Evolutionary conservation across 1,284 basidiomycete genomes (phyloP), one percentile per base, ranked within the genome.

Genomic region (Austroboletus novae-zelandiae): DNA sequence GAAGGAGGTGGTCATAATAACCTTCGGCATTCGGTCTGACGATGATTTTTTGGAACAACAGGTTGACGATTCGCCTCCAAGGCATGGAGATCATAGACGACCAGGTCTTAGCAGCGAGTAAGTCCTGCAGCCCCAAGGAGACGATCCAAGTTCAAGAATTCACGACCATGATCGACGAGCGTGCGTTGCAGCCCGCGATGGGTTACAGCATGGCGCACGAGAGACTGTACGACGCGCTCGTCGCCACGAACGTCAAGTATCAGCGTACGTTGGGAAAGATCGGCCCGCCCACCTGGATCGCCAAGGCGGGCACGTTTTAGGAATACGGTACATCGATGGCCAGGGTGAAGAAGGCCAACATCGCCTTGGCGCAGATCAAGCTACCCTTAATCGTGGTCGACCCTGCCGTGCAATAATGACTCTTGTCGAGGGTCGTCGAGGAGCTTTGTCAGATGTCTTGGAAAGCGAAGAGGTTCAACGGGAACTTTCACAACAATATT

Each of bases 251-350:
- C 14, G 2, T 14, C 1, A 45, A 43, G 18, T 41, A 43, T 7
- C 18, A 32, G 11, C 5, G 3, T n/a, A 47, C 34, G 9, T 36
- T 59, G 0, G 59, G 52, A 5, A 17, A 40, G 1, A 43, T 50
- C 2, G 11, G 44, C n/a, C 45, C 59, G 5, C 60, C 58, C 1
- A 61, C 51, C 32, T 52, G 55, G 2, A 27, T 62, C 3, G 45
- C 62, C 2, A 58, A 51, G 25, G 7, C 39, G 40, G 35, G 57
- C 27, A 61, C 60, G 7, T 62, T 64, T 9, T 25, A 41, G 5
- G 52, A 58, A 15, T 64, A n/a, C n/a, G n/a, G n/a, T n/a, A 58
- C 37, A 54, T 35, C 36, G 44, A 5, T 58, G 53, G 60, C 20
- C 20, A 56, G 23, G 31, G 32, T 32, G 11, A 40, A 58, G 36